Evolutionary conservation across 116 monocot species (phyloP).

Genomic region (Posidonia oceanica): DNA sequence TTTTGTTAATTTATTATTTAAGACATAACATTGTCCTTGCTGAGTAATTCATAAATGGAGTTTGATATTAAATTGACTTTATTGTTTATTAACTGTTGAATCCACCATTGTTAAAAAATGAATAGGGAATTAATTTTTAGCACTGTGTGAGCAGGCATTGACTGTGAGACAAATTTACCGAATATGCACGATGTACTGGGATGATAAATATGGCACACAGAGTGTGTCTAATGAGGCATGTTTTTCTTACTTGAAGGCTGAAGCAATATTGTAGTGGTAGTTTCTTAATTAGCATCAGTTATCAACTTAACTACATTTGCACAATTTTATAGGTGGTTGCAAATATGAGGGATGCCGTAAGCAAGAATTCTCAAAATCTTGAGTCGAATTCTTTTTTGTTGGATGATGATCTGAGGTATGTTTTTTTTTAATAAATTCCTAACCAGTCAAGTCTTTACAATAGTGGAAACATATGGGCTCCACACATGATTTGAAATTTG

Average conservation of each 20-base stretch:
- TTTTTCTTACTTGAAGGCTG: conserved; percentile 4
- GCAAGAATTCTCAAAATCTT: conserved; percentile 65
- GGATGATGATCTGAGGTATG: conserved; percentile 94
- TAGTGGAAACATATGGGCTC: not conserved
- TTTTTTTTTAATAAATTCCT: not conserved
- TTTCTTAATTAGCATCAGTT: not conserved
- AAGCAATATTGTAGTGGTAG: not conserved
- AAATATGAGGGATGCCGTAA: conserved; percentile 82
- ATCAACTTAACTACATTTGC: not conserved
- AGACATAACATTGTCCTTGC: not conserved
- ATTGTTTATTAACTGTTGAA: no score
- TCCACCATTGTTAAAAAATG: no score
- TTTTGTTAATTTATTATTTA: not conserved
- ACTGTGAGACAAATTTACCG: conserved; percentile 93
- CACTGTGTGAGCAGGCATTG: conserved; percentile 35
- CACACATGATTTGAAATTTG: not conserved
- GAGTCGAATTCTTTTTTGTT: conserved; percentile 91
- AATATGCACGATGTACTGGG: conserved; percentile 99
- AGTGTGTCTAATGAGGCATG: conserved; percentile 94
- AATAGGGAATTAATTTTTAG: no score
- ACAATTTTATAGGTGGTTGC: conserved; percentile 61
- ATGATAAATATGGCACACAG: conserved; percentile 91
- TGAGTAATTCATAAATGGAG: no score
- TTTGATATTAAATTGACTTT: no score
- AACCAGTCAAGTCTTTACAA: not conserved